Evolutionary conservation across 352 stramenopile species (phyloP).

Genomic region (Pythium biforme): DNA sequence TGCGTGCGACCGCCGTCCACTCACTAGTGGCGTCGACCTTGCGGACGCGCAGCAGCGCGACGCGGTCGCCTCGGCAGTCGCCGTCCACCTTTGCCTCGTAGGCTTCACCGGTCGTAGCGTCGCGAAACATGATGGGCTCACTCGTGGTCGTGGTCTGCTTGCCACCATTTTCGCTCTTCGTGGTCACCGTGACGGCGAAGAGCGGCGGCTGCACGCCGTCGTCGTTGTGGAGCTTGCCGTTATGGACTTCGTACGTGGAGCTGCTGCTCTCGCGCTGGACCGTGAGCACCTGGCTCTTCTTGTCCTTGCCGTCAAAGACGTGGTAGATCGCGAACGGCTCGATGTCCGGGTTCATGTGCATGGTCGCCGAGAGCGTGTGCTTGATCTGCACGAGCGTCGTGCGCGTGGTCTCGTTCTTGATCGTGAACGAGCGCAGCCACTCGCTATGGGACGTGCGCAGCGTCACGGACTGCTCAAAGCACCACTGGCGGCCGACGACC

Average conservation of each 20-base stretch:
- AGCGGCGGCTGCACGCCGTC: slow-evolving; percentile 4
- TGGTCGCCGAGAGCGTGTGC: slow-evolving; percentile 2
- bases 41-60: background rate
- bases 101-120: background rate
- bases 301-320: background rate
- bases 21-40: background rate
- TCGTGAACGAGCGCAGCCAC: slow-evolving; percentile 3
- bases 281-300: slow-evolving; percentile 7
- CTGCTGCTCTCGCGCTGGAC: background rate
- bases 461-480: background rate
- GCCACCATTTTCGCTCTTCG: background rate
- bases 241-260: slow-evolving; percentile 9
- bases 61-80: background rate
- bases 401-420: slow-evolving; percentile 9
- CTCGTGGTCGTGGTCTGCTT: background rate
- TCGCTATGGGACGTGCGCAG: background rate
- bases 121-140: background rate
- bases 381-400: background rate
- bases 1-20: slow-evolving; percentile 7
- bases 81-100: background rate
- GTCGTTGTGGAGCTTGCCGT: slow-evolving; percentile 7
- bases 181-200: background rate
- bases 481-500: slow-evolving; percentile 3
- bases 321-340: slow-evolving; percentile 8
- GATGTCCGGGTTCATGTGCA: slow-evolving; percentile 6